Evolutionary conservation across 345 rosid species (phyloP), one percentile per base, ranked within the genome.

Genomic region (Lenwebbia sp.): DNA sequence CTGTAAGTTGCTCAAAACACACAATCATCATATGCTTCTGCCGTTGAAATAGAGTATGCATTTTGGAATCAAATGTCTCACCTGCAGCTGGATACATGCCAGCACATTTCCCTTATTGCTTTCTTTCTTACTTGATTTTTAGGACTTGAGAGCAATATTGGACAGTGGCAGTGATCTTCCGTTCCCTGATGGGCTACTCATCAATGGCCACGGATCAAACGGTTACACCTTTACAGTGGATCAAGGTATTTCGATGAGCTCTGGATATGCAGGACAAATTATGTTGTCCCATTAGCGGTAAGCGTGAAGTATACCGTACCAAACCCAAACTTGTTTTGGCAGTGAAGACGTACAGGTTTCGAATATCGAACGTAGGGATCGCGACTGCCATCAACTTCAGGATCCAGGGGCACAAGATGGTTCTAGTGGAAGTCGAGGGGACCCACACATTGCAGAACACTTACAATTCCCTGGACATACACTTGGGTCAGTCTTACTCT

Each of bases 361-460:
- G 96, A 89, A 92, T 96, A 87, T 94, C 96, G 23, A 96, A 96
- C 65, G 96, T 94, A 83, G 98, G 98, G 84, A 88, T 92, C 26
- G 84, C 94, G 14, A 93, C 93, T 82, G 90, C 94, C 55, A 85
- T 96, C 87, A 96, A 96, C 90, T 94, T 94, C 90, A 90, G 98
- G 90, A 96, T 96, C 86, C 93, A 96, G 89, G 96, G 94, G 65
- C 98, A 96, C 90, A 94, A 89, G 89, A 87, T 96, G 94, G 87
- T 89, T 54, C 92, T 96, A 37, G 94, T 94, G 40, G 97, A 96
- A 91, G 93, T 94, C 17, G 97, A 95, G 90, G 98, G 98, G 86
- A 90, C 95, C 76, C 96, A 95, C 87, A 90, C 98, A 0, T 89
- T 94, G 2, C 98, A 96, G 86, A 94, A 94, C 87, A 90, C 89